Percentiles rank a stretch among this genome's conserved stretches.
Evolutionary conservation across 2,329 filamentous ascomycete species (phyloP).

Genomic region (Mariannaea elegans): DNA sequence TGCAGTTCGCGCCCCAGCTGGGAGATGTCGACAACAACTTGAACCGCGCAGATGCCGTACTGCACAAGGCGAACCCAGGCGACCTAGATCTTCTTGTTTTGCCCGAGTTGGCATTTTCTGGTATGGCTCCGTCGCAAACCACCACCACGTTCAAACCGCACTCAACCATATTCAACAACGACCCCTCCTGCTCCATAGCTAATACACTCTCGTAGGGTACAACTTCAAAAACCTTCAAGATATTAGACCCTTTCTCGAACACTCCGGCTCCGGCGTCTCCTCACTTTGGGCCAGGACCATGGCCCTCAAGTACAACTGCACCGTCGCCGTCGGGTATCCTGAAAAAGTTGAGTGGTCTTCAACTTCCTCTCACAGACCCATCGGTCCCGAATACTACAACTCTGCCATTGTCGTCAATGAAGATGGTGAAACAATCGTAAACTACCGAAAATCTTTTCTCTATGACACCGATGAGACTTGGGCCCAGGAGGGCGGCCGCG

Average conservation of each 20-base stretch:
- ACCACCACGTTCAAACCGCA: neutral
- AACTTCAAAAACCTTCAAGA: conserved; percentile 77
- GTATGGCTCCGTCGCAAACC: conserved; percentile 53
- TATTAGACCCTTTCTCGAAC: conserved; percentile 75
- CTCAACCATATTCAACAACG: neutral
- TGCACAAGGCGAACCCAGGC: conserved; percentile 60
- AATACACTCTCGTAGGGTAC: conserved; percentile 64
- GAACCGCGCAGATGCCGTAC: conserved; percentile 51
- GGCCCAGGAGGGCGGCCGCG: conserved; percentile 62
- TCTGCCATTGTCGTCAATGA: conserved; percentile 61
- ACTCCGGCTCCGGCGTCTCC: conserved; percentile 69
- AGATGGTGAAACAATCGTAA: conserved; percentile 67
- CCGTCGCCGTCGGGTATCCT: conserved; percentile 78
- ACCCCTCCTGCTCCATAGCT: neutral
- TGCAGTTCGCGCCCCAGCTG: conserved; percentile 78
- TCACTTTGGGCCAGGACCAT: conserved; percentile 76
- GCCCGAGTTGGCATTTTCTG: conserved; percentile 79
- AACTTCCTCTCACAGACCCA: conserved; percentile 55
- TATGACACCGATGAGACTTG: conserved; percentile 70
- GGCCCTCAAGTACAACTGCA: conserved; percentile 72
- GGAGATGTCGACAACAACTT: conserved; percentile 75
- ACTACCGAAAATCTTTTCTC: conserved; percentile 69
- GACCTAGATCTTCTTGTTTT: conserved; percentile 77
- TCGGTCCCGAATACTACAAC: conserved; percentile 64
- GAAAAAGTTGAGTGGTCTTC: conserved; percentile 66